phyloP scores from a whole-genome alignment of 2,329 filamentous ascomycete species.

The Clarireedia paspali region DNA sequence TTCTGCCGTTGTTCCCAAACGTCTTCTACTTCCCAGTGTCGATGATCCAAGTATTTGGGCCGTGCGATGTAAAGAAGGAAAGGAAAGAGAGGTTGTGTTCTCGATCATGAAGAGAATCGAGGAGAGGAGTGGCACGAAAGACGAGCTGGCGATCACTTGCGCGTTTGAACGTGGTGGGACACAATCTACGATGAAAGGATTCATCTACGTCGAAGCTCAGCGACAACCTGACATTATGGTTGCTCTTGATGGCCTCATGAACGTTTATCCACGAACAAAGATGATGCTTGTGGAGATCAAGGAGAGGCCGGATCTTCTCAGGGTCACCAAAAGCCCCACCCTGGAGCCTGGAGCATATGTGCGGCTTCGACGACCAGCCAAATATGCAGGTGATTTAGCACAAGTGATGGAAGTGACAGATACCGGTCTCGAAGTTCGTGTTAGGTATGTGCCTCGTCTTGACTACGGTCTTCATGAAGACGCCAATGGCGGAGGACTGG shows the following conservation, averaged over 20 bases:
- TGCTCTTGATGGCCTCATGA: conserved; percentile 75
- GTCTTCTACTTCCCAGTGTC: conserved; percentile 81
- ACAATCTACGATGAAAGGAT: conserved; percentile 79
- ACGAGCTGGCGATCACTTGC: conserved; percentile 76
- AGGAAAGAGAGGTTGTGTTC: conserved; percentile 86
- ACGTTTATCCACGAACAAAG: conserved; percentile 83
- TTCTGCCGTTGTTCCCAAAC: conserved; percentile 72
- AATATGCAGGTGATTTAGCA: conserved; percentile 83
- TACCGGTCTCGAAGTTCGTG: conserved; percentile 81
- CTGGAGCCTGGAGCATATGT: conserved; percentile 88
- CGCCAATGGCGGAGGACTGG: conserved; percentile 34
- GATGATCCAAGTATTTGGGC: conserved; percentile 96
- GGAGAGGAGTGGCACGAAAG: conserved; percentile 68
- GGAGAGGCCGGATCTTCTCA: conserved; percentile 94
- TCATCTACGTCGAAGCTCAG: conserved; percentile 89
- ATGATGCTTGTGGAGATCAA: conserved; percentile 88
- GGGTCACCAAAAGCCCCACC: conserved; percentile 77
- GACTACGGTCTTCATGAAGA: conserved; percentile 91
- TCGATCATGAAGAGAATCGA: conserved; percentile 83
- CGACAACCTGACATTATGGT: conserved; percentile 78
- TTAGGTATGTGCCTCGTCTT: conserved; percentile 81
- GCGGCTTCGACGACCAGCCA: conserved; percentile 69
- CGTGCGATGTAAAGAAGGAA: conserved; percentile 86
- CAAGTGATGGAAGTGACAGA: conserved; percentile 89
- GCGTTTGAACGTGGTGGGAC: conserved; percentile 83